Percentiles rank a stretch among this genome's conserved stretches.
Evolutionary conservation across 106 monocot genomes (phyloP).

Genomic region (Hemerocallis citrina): DNA sequence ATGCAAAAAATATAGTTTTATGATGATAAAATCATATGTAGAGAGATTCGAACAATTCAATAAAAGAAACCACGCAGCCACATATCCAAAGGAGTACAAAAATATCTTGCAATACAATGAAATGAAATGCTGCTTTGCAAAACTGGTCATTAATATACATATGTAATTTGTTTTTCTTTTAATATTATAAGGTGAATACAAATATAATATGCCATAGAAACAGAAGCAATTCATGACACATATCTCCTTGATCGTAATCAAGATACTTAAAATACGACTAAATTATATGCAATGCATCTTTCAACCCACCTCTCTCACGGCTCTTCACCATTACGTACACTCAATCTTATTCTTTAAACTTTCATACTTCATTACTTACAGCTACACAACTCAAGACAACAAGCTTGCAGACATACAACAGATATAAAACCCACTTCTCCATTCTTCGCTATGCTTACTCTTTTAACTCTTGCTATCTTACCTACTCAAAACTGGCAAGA

Average conservation of each 20-base stretch:
- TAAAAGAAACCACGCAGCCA: too few species aligned
- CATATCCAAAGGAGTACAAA: too few species aligned
- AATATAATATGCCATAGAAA: too few species aligned
- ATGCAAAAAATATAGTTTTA: too few species aligned
- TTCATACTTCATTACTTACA: conserved; percentile 14
- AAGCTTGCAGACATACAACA: neutral
- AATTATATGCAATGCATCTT: conserved; percentile 10
- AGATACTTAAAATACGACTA: conserved; percentile 1
- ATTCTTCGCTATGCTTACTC: conserved; percentile 3
- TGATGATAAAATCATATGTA: too few species aligned
- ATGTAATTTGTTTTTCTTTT: too few species aligned
- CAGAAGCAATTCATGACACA: neutral
- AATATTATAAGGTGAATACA: too few species aligned
- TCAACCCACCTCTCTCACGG: neutral
- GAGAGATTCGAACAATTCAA: too few species aligned
- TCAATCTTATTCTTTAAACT: conserved; percentile 7
- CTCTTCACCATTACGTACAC: neutral
- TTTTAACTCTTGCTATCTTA: neutral
- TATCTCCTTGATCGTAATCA: neutral
- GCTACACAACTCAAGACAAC: conserved; percentile 15
- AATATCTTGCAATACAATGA: too few species aligned
- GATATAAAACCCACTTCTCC: neutral
- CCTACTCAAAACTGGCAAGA: conserved; percentile 70
- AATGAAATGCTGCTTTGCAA: too few species aligned
- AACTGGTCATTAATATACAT: too few species aligned